phyloP scores from a whole-genome alignment of 2,329 filamentous ascomycete species.

The Cladobotryum mycophilum region DNA sequence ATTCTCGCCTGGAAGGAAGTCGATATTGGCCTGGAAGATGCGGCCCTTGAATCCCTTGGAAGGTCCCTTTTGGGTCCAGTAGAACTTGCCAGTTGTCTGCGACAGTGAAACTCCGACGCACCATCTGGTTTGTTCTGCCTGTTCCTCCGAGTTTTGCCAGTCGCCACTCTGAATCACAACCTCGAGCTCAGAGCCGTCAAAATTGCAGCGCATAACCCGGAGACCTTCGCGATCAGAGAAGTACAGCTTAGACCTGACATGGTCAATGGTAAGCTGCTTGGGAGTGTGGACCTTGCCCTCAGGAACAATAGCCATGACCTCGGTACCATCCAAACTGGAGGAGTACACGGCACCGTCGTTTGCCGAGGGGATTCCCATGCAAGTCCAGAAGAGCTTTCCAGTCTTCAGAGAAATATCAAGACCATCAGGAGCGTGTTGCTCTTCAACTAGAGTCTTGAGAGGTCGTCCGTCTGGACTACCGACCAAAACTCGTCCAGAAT shows the following conservation, averaged over 20 bases:
- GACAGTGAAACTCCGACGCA: constrained; percentile 51
- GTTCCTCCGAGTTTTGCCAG: constrained; percentile 15
- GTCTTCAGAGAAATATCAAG: constrained; percentile 30
- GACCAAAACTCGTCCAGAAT: no score
- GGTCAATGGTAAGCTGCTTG: constrained; percentile 35
- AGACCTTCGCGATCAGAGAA: constrained; percentile 40
- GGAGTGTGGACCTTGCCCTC: constrained; percentile 43
- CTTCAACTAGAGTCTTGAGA: constrained; percentile 14
- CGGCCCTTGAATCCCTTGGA: constrained; percentile 44
- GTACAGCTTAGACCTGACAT: constrained; percentile 29
- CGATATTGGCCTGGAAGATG: constrained; percentile 45
- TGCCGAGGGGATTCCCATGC: constrained; percentile 37
- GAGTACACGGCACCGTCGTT: constrained; percentile 39
- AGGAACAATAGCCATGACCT: constrained; percentile 37
- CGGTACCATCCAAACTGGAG: constrained; percentile 43
- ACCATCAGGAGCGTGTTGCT: constrained; percentile 36
- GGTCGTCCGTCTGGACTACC: no score
- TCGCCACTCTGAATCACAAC: constrained; percentile 33
- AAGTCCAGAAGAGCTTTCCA: constrained; percentile 42
- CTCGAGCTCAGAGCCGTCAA: constrained; percentile 34
- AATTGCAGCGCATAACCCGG: constrained; percentile 31
- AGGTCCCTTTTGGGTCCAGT: constrained; percentile 55
- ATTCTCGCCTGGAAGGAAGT: constrained; percentile 28
- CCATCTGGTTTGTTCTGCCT: constrained; percentile 27
- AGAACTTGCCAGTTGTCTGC: constrained; percentile 37